phyloP scores from a whole-genome alignment of 495 filamentous ascomycete genomes.

The Hyaloscypha bicolor region DNA sequence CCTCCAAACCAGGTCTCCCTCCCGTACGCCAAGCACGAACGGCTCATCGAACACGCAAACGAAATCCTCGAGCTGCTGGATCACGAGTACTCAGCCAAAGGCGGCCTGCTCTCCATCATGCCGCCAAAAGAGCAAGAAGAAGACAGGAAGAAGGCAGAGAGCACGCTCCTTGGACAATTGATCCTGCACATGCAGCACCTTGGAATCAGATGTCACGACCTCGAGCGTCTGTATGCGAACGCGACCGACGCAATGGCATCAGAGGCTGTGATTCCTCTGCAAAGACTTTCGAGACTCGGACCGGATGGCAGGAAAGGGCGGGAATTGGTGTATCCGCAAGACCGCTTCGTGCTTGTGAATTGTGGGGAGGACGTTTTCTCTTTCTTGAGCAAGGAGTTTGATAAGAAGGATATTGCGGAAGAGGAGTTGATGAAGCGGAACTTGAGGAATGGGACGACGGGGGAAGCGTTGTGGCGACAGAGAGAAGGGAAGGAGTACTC shows the following conservation, averaged over 20 bases:
- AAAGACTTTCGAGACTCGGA: conserved; percentile 38
- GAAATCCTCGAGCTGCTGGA: conserved; percentile 54
- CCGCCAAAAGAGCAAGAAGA: conserved; percentile 39
- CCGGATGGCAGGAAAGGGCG: conserved; percentile 42
- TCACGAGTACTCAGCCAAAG: conserved; percentile 52
- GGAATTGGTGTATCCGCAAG: conserved; percentile 50
- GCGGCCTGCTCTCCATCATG: conserved; percentile 50
- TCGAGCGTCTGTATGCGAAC: conserved; percentile 51
- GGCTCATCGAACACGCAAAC: conserved; percentile 54
- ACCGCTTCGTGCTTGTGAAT: conserved; percentile 54
- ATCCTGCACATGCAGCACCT: conserved; percentile 50
- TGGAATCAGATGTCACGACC: conserved; percentile 49
- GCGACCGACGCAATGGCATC: conserved; percentile 47
- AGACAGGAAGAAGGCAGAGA: conserved; percentile 36
- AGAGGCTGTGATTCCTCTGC: conserved; percentile 49
- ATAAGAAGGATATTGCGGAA: conserved; percentile 41
- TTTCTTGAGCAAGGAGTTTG: conserved; percentile 46
- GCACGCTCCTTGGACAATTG: conserved; percentile 52
- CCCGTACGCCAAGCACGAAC: conserved; percentile 49
- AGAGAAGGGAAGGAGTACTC: conserved; percentile 31
- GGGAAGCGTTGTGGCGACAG: conserved; percentile 35
- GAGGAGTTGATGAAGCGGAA: conserved; percentile 34
- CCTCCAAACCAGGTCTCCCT: conserved; percentile 7
- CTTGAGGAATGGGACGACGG: conserved; percentile 34
- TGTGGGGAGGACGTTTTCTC: conserved; percentile 49